Evolutionary conservation across 2,329 filamentous ascomycete genomes (phyloP).

Genomic region (Colletotrichum tamarilloi): DNA sequence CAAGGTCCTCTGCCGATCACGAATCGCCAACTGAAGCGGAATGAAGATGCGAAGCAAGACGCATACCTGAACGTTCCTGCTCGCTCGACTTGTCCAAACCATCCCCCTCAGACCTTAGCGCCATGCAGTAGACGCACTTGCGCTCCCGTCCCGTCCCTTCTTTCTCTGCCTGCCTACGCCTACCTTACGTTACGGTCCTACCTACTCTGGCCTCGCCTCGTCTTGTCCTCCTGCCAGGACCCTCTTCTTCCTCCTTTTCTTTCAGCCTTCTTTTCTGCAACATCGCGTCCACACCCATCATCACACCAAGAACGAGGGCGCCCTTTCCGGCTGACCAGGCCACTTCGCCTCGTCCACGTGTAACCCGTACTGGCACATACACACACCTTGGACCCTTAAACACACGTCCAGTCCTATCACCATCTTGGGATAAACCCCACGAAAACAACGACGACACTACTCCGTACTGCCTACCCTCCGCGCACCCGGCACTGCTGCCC

Average conservation of each 20-base stretch:
- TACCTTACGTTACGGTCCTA: neutral
- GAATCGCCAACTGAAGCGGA: constrained; percentile 34
- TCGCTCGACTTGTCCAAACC: constrained; percentile 4
- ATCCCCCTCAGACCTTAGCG: constrained; percentile 31
- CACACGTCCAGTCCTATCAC: constrained; percentile 5
- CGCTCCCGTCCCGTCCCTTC: constrained; percentile 36
- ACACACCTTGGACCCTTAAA: constrained; percentile 9
- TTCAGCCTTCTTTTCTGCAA: constrained; percentile 28
- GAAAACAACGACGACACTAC: constrained; percentile 30
- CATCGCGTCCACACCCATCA: constrained; percentile 19
- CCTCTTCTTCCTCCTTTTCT: constrained; percentile 23
- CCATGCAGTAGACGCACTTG: constrained; percentile 37
- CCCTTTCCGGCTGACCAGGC: constrained; percentile 26
- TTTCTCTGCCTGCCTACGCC: constrained; percentile 6
- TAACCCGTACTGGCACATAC: constrained; percentile 7
- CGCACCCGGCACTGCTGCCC: constrained; percentile 19
- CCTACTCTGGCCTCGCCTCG: constrained; percentile 5
- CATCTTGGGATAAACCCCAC: neutral
- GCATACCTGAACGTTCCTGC: constrained; percentile 35
- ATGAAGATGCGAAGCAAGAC: constrained; percentile 34
- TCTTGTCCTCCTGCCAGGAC: constrained; percentile 20
- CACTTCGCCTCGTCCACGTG: constrained; percentile 33
- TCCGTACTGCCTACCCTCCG: neutral
- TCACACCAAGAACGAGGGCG: constrained; percentile 30
- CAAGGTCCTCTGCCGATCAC: constrained; percentile 31